Evolutionary conservation across 805 yeast species (phyloP).

Genomic region (Vanderwaltozyma polyspora): DNA sequence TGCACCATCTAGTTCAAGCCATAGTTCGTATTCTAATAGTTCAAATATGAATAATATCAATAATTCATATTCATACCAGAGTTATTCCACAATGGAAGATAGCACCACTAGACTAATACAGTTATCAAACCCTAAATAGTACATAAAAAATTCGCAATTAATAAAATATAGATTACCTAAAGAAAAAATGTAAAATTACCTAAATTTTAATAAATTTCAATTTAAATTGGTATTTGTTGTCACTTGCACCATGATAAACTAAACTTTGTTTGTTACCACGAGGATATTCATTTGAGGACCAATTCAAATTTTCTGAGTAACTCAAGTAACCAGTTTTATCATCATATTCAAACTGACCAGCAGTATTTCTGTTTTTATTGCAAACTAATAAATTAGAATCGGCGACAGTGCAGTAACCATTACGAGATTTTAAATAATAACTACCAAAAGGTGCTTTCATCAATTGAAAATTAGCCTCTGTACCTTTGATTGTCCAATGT

Average conservation of each 20-base stretch:
- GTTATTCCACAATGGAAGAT: background rate
- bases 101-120: background rate
- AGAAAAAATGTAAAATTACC: too few relatives aligned
- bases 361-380: constrained; percentile 22
- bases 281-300: constrained; percentile 47
- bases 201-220: constrained; percentile 23
- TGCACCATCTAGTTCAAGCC: background rate
- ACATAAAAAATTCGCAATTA: too few relatives aligned
- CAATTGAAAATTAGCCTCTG: constrained; percentile 70
- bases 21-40: background rate
- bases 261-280: constrained; percentile 36
- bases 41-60: too few relatives aligned
- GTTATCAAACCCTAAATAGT: background rate
- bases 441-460: constrained; percentile 59
- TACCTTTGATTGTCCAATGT: constrained; percentile 66
- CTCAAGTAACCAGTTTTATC: constrained; percentile 37
- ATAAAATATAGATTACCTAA: too few relatives aligned
- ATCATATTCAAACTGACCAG: constrained; percentile 47
- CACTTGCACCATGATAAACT: constrained; percentile 30
- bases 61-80: too few relatives aligned
- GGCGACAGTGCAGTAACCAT: constrained; percentile 58
- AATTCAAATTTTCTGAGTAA: constrained; percentile 49
- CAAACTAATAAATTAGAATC: constrained; percentile 26
- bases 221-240: constrained; percentile 28
- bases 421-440: constrained; percentile 53